These are phyloP conservation scores for Clonostachys byssicola DNA, from an alignment of 2,329 filamentous ascomycete genomes.

Conservation along the genomic window DNA sequence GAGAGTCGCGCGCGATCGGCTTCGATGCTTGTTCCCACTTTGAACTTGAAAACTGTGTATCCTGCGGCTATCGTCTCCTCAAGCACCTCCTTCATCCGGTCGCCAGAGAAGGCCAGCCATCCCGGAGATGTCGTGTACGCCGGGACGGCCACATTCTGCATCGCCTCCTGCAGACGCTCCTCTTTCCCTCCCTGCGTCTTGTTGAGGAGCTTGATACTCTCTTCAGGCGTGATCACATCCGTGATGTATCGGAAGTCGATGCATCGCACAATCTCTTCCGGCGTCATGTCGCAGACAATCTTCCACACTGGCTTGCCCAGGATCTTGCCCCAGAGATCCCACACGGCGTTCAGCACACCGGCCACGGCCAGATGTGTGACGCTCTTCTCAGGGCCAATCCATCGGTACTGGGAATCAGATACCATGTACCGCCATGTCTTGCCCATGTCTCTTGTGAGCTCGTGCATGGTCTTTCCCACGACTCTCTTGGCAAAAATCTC, in stretches of 20 bases:
- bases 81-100: conserved; percentile 76
- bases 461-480: conserved; percentile 69
- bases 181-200: conserved; percentile 64
- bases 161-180: conserved; percentile 67
- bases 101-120: conserved; percentile 84
- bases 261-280: conserved; percentile 80
- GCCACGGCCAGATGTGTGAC: conserved; percentile 89
- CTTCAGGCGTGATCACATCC: conserved; percentile 81
- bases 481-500: conserved; percentile 72
- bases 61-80: conserved; percentile 73
- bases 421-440: conserved; percentile 87
- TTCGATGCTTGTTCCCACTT: conserved; percentile 72
- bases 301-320: conserved; percentile 86
- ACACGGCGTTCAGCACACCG: conserved; percentile 85
- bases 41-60: conserved; percentile 86
- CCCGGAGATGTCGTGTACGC: conserved; percentile 89
- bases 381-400: conserved; percentile 92
- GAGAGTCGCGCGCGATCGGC: conserved; percentile 65
- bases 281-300: conserved; percentile 84
- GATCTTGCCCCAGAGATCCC: conserved; percentile 92
- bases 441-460: conserved; percentile 77
- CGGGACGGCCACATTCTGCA: conserved; percentile 71
- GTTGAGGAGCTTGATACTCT: conserved; percentile 70
- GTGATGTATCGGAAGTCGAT: conserved; percentile 95
- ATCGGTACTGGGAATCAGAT: conserved; percentile 82